Percentiles rank a stretch among this genome's conserved stretches.
phyloP scores from a whole-genome alignment of 768 basidiomycete species.

The Russula griseocarnosa region DNA sequence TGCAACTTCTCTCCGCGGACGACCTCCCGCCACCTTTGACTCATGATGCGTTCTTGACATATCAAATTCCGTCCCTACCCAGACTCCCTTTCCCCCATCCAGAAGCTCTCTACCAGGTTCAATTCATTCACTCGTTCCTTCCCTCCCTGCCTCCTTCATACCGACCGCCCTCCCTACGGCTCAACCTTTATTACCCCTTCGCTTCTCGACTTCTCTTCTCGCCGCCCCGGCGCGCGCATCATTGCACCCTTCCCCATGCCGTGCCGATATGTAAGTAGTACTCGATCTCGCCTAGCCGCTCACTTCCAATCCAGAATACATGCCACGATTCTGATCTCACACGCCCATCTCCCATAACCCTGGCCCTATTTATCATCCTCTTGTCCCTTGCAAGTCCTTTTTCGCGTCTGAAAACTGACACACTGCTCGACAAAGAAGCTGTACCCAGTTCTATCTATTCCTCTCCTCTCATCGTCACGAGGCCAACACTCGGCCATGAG shows the following conservation, averaged over 20 bases:
- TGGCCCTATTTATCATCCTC: conserved; percentile 16
- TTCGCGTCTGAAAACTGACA: conserved; percentile 12
- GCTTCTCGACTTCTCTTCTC: not conserved
- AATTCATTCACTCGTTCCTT: not conserved
- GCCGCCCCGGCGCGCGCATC: not conserved
- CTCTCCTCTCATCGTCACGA: conserved; percentile 9
- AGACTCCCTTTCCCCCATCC: not conserved
- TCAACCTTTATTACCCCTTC: not conserved
- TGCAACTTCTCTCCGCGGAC: conserved; percentile 21
- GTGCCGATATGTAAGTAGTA: not conserved
- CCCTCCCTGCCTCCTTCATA: not conserved
- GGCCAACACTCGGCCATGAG: conserved; percentile 12
- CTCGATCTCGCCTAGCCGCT: conserved; percentile 25
- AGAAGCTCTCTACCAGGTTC: conserved; percentile 10
- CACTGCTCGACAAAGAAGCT: not conserved
- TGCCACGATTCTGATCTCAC: conserved; percentile 29
- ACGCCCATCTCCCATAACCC: conserved; percentile 24
- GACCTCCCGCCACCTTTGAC: conserved; percentile 7
- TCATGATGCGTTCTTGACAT: conserved; percentile 5
- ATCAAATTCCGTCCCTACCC: conserved; percentile 11
- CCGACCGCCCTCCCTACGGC: not conserved
- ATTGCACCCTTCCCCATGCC: not conserved
- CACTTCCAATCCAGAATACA: conserved; percentile 22
- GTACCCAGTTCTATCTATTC: not conserved
- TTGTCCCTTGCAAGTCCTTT: conserved; percentile 16